Conservation (phyloP, 169 alveolate genomes). For the Theileria luwenshuni region DNA sequence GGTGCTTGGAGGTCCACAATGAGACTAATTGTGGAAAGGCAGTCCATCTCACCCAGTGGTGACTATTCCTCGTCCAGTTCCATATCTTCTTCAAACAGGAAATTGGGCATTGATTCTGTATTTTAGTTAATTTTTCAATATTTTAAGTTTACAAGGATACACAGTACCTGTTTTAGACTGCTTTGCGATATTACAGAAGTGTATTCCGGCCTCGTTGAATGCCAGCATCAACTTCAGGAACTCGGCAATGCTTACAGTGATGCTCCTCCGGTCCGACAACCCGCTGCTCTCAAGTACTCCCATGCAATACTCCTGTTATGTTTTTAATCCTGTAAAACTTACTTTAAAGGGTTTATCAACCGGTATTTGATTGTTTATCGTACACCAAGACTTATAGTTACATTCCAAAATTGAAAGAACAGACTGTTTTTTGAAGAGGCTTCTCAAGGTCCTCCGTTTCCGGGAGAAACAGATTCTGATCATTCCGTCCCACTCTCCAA, state of each 20-base stretch:
- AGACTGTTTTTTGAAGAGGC: slow-evolving; percentile 92
- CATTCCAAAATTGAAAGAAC: slow-evolving; percentile 90
- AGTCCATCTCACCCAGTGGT: slow-evolving; percentile 62
- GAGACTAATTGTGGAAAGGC: slow-evolving; percentile 76
- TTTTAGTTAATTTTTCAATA: background rate
- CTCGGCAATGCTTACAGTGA: slow-evolving; percentile 85
- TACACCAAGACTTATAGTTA: slow-evolving; percentile 89
- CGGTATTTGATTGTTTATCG: slow-evolving; percentile 78
- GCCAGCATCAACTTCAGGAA: slow-evolving; percentile 84
- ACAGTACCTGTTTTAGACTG: slow-evolving; percentile 23
- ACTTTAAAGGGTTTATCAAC: slow-evolving; percentile 55
- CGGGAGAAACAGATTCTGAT: slow-evolving; percentile 95
- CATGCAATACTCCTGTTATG: slow-evolving; percentile 52
- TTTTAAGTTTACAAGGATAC: slow-evolving; percentile 3
- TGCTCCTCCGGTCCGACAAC: slow-evolving; percentile 79
- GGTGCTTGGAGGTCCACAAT: slow-evolving; percentile 76
- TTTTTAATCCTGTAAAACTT: background rate
- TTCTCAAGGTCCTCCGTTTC: slow-evolving; percentile 95
- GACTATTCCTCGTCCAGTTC: slow-evolving; percentile 25
- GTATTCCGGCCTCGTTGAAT: slow-evolving; percentile 88
- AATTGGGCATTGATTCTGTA: slow-evolving; percentile 39
- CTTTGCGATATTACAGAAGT: slow-evolving; percentile 79
- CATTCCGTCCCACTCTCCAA: slow-evolving; percentile 98
- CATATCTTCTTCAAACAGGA: slow-evolving; percentile 56
- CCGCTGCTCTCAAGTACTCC: slow-evolving; percentile 74